Conservation (phyloP, 2,329 filamentous ascomycete species). For the Alternaria sp. region DNA sequence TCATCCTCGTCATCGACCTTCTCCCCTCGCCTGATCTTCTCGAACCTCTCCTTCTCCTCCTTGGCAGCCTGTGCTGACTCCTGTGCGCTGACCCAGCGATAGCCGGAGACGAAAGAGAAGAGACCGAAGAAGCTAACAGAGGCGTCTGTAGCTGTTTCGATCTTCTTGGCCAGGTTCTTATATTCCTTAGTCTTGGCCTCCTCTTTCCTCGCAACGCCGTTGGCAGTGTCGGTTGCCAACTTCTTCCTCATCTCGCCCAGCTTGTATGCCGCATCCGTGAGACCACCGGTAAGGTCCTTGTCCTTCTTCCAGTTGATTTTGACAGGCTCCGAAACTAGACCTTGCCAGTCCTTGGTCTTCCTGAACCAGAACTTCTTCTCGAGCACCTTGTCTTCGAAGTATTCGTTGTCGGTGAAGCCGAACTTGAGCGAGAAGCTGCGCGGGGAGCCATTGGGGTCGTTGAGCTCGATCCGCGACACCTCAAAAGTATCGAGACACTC, state of each 20-base stretch:
- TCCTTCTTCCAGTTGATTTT: slow-evolving; percentile 77
- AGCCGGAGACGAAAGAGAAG: slow-evolving; percentile 74
- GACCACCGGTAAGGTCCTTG: slow-evolving; percentile 81
- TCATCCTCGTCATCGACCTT: slow-evolving; percentile 45
- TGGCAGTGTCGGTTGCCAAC: slow-evolving; percentile 29
- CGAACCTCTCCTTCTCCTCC: slow-evolving; percentile 66
- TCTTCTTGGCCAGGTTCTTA: slow-evolving; percentile 60
- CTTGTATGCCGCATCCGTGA: slow-evolving; percentile 75
- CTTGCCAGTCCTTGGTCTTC: slow-evolving; percentile 70
- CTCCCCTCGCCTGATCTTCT: slow-evolving; percentile 50
- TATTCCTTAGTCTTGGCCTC: slow-evolving; percentile 63
- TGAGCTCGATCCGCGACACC: slow-evolving; percentile 82
- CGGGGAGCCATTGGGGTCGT: slow-evolving; percentile 72
- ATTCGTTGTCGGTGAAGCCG: slow-evolving; percentile 80
- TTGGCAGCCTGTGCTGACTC: slow-evolving; percentile 69
- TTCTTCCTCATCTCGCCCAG: slow-evolving; percentile 68
- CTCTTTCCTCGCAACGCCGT: slow-evolving; percentile 56
- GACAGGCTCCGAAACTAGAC: slow-evolving; percentile 87
- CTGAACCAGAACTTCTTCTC: slow-evolving; percentile 95
- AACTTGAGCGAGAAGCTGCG: slow-evolving; percentile 75
- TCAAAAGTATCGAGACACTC: slow-evolving; percentile 70
- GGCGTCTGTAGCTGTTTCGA: slow-evolving; percentile 65
- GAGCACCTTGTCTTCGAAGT: slow-evolving; percentile 77
- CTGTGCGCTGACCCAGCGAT: slow-evolving; percentile 73
- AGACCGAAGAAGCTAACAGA: slow-evolving; percentile 84